Conservation (phyloP, 1,284 basidiomycete species). For the Chalciporus sp. region DNA sequence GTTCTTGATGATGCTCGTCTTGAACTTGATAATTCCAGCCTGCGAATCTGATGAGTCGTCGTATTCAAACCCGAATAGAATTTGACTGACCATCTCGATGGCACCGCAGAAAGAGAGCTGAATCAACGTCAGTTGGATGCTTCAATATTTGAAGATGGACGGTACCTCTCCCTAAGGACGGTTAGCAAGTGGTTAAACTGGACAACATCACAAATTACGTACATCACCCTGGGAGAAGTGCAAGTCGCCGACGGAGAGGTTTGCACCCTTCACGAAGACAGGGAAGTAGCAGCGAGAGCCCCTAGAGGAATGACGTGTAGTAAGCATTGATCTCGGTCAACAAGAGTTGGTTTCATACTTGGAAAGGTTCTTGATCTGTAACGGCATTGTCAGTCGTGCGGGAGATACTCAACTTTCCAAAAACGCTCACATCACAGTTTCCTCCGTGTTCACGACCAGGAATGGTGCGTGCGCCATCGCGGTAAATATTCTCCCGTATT, state of each 20-base stretch:
- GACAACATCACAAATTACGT: slow-evolving; percentile 21
- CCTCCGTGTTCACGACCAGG: slow-evolving; percentile 83
- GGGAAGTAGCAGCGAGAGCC: slow-evolving; percentile 78
- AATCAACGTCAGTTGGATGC: slow-evolving; percentile 1
- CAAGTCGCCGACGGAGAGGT: slow-evolving; percentile 77
- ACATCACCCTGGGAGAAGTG: slow-evolving; percentile 85
- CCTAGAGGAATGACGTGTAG: slow-evolving; percentile 28
- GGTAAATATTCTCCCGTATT: slow-evolving; percentile 56
- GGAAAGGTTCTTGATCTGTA: slow-evolving; percentile 73
- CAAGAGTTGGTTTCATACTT: slow-evolving; percentile 40
- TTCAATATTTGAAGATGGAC: neutral
- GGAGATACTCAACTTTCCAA: neutral
- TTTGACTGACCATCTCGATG: slow-evolving; percentile 65
- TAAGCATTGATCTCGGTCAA: neutral
- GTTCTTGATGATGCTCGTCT: slow-evolving; percentile 72
- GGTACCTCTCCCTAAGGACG: slow-evolving; percentile 53
- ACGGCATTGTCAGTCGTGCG: slow-evolving; percentile 6
- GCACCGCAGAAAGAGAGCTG: slow-evolving; percentile 78
- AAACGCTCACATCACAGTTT: slow-evolving; percentile 67
- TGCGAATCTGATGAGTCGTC: slow-evolving; percentile 26
- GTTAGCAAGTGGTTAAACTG: neutral
- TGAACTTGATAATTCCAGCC: slow-evolving; percentile 79
- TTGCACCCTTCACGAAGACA: slow-evolving; percentile 76
- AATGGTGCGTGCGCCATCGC: slow-evolving; percentile 74
- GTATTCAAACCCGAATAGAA: neutral